These are phyloP conservation scores for Paecilomyces fulvus DNA, from an alignment of 2,329 filamentous ascomycete species.

Conservation along the genomic window DNA sequence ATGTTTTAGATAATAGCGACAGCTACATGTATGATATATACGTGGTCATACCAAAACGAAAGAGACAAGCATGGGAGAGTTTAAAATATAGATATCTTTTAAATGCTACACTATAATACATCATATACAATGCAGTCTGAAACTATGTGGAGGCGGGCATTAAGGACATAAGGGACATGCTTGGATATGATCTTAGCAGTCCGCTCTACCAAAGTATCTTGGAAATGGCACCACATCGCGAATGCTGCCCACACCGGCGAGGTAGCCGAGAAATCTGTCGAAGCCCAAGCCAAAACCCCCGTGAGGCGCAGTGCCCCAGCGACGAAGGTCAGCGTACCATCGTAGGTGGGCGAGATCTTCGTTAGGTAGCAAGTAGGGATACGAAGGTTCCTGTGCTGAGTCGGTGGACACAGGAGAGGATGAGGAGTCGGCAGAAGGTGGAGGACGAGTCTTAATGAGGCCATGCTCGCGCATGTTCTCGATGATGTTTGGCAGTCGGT, in stretches of 20 bases:
- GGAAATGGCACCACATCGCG: slow-evolving; percentile 83
- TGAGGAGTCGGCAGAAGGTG: slow-evolving; percentile 5
- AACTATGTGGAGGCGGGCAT: background rate
- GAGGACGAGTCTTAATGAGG: slow-evolving; percentile 37
- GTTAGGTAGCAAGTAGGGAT: slow-evolving; percentile 28
- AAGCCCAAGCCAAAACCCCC: slow-evolving; percentile 88
- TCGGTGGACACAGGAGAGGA: slow-evolving; percentile 10
- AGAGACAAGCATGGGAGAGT: background rate
- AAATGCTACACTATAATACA: background rate
- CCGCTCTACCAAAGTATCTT: slow-evolving; percentile 52
- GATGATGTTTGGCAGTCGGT: slow-evolving; percentile 59
- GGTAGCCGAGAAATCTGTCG: slow-evolving; percentile 75
- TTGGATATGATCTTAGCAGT: slow-evolving; percentile 28
- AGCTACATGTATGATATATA: too few species aligned
- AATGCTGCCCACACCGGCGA: slow-evolving; percentile 72
- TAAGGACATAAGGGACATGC: background rate
- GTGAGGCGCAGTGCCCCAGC: slow-evolving; percentile 85
- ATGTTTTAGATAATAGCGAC: too few species aligned
- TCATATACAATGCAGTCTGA: background rate
- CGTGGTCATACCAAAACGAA: background rate
- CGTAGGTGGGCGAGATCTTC: slow-evolving; percentile 49
- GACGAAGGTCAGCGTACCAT: slow-evolving; percentile 83
- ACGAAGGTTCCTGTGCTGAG: slow-evolving; percentile 12
- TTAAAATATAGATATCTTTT: background rate
- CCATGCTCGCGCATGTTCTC: slow-evolving; percentile 63